Evolutionary conservation across 306 rosid genomes (phyloP).

Genomic region (Prunus armeniaca): DNA sequence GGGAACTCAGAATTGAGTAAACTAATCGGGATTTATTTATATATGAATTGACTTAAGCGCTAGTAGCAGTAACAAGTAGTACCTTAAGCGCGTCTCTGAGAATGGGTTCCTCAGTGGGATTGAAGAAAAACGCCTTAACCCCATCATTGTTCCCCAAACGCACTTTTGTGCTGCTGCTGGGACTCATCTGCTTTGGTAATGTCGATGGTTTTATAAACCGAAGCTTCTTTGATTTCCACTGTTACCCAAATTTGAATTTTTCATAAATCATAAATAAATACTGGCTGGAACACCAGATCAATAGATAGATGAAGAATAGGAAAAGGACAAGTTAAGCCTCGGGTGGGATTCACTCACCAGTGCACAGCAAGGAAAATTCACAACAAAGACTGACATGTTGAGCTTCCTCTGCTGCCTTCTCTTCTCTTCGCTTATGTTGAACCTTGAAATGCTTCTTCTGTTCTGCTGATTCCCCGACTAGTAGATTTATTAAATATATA

Average conservation of each 20-base stretch:
- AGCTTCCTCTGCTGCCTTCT: background rate
- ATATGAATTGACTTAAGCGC: background rate
- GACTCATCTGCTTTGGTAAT: background rate
- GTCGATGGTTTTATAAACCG: conserved; percentile 17
- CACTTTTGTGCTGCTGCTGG: conserved; percentile 10
- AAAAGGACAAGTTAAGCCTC: background rate
- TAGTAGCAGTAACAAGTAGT: conserved; percentile 8
- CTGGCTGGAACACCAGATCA: background rate
- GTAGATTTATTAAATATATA: background rate
- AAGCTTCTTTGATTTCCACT: conserved; percentile 37
- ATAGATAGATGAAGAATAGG: background rate
- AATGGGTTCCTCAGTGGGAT: conserved; percentile 67
- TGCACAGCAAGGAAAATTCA: conserved; percentile 9
- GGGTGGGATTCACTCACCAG: conserved; percentile 8
- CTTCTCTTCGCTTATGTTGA: background rate
- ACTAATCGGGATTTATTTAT: background rate
- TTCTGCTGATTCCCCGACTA: background rate
- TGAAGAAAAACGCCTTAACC: conserved; percentile 56
- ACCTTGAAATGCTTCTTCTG: background rate
- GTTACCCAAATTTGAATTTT: conserved; percentile 10
- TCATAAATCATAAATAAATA: background rate
- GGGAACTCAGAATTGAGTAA: background rate
- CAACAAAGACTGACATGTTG: conserved; percentile 14
- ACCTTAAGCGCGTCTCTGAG: conserved; percentile 73
- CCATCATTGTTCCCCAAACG: conserved; percentile 20